Conservation (phyloP, 139 green algal species). For the Picochlorum costavermella region DNA sequence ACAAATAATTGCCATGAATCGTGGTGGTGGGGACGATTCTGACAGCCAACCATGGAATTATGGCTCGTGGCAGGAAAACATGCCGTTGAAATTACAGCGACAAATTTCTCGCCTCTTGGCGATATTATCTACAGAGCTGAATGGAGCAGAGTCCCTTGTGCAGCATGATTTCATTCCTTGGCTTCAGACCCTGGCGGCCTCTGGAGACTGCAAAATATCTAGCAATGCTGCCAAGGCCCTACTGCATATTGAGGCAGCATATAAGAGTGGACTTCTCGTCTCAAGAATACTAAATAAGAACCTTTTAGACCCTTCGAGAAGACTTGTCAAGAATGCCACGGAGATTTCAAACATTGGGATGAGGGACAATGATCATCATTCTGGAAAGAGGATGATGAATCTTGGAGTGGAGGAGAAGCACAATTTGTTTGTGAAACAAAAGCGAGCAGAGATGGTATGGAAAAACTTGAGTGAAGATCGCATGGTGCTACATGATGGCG, state of each 20-base stretch:
- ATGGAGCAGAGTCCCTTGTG: constrained; percentile 14
- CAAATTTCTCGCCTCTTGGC: constrained; percentile 55
- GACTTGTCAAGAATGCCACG: background rate
- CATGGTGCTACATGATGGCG: constrained; percentile 41
- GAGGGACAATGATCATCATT: background rate
- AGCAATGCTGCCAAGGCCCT: constrained; percentile 50
- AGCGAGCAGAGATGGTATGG: background rate
- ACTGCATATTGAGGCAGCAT: constrained; percentile 47
- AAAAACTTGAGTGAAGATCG: constrained; percentile 1
- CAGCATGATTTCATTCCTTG: constrained; percentile 38
- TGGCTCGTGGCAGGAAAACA: background rate
- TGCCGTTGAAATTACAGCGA: background rate
- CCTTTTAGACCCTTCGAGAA: background rate
- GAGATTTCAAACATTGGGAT: background rate
- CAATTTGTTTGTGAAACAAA: constrained; percentile 2
- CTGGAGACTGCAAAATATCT: constrained; percentile 52
- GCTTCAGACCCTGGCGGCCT: constrained; percentile 32
- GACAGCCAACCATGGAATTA: background rate
- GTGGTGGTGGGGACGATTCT: background rate
- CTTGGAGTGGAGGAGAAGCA: background rate
- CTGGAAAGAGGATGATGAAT: background rate
- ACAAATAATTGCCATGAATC: constrained; percentile 38
- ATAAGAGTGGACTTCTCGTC: constrained; percentile 2
- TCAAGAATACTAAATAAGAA: no score
- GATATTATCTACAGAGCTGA: constrained; percentile 38